Conservation (phyloP, 192 early-diverging fungal species). For the Chytriomyces hyalinus region DNA sequence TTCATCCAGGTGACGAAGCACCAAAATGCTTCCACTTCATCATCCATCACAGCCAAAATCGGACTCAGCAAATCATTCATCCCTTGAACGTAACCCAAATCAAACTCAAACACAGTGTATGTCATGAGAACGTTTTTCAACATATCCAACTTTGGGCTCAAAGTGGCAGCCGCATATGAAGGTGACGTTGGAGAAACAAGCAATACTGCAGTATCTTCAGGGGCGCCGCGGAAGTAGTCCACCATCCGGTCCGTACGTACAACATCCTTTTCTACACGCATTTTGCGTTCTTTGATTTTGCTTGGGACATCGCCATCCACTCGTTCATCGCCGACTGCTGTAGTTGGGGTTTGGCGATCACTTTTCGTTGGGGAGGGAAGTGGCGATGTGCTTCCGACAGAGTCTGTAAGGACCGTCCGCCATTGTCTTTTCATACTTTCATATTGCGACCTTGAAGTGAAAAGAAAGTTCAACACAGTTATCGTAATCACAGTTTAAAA, state of each 20-base stretch:
- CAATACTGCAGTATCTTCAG: slow-evolving; percentile 22
- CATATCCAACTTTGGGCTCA: slow-evolving; percentile 80
- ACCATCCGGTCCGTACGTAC: slow-evolving; percentile 91
- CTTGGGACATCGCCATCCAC: slow-evolving; percentile 58
- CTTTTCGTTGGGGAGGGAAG: too few species aligned
- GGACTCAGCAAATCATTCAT: slow-evolving; percentile 96
- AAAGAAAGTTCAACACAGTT: not conserved
- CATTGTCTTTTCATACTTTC: slow-evolving; percentile 52
- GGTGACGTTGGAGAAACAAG: slow-evolving; percentile 35
- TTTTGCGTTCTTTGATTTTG: slow-evolving; percentile 60
- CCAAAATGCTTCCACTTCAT: slow-evolving; percentile 94
- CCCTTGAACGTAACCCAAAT: slow-evolving; percentile 93
- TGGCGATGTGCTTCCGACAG: too few species aligned
- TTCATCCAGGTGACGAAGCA: slow-evolving; percentile 91
- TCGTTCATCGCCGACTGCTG: slow-evolving; percentile 54
- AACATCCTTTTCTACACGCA: slow-evolving; percentile 89
- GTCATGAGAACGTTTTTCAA: slow-evolving; percentile 92
- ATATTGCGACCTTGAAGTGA: slow-evolving; percentile 35
- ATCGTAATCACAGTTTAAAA: not conserved
- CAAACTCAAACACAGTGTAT: slow-evolving; percentile 86
- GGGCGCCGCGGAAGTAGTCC: slow-evolving; percentile 68
- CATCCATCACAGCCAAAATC: slow-evolving; percentile 82
- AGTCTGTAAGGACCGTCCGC: slow-evolving; percentile 13
- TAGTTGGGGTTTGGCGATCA: not conserved
- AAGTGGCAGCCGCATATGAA: slow-evolving; percentile 47